Evolutionary conservation across 495 filamentous ascomycete genomes (phyloP).

Genomic region (Xanthoparmelia taractica): DNA sequence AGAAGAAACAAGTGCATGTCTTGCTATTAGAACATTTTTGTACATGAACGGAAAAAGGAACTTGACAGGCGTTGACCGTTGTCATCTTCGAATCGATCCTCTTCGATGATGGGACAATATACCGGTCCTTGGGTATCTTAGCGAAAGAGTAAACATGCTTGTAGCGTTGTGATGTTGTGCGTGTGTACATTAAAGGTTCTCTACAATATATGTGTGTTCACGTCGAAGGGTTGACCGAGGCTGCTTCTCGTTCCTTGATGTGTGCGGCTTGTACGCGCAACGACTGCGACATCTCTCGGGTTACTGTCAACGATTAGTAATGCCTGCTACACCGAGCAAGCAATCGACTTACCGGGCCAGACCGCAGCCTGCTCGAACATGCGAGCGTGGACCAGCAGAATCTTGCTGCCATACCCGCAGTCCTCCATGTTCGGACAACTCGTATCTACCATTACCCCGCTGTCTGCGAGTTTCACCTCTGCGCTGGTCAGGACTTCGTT

Average conservation of each 20-base stretch:
- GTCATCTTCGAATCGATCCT: constrained; percentile 1
- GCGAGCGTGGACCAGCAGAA: constrained; percentile 77
- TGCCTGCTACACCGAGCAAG: not conserved
- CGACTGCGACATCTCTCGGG: constrained; percentile 78
- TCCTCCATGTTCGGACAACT: constrained; percentile 53
- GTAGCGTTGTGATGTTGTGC: constrained; percentile 4
- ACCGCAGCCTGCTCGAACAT: constrained; percentile 85
- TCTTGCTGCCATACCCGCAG: constrained; percentile 74
- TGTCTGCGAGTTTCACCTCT: constrained; percentile 69
- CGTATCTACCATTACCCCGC: constrained; percentile 44
- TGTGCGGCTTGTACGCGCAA: constrained; percentile 79
- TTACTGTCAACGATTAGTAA: constrained; percentile 51
- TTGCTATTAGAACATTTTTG: not conserved
- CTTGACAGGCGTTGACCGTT: not conserved
- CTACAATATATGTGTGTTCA: not conserved
- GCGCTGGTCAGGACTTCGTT: constrained; percentile 70
- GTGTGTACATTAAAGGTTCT: not conserved
- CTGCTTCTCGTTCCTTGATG: constrained; percentile 64
- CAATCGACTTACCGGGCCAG: constrained; percentile 67
- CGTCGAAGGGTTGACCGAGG: constrained; percentile 40
- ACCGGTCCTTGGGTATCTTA: constrained; percentile 14
- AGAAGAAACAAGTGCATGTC: not conserved
- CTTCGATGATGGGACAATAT: constrained; percentile 7
- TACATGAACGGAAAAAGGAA: constrained; percentile 11
- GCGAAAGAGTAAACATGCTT: constrained; percentile 8